Conservation (phyloP, 2,329 filamentous ascomycete species). For the Neurospora sp. region DNA sequence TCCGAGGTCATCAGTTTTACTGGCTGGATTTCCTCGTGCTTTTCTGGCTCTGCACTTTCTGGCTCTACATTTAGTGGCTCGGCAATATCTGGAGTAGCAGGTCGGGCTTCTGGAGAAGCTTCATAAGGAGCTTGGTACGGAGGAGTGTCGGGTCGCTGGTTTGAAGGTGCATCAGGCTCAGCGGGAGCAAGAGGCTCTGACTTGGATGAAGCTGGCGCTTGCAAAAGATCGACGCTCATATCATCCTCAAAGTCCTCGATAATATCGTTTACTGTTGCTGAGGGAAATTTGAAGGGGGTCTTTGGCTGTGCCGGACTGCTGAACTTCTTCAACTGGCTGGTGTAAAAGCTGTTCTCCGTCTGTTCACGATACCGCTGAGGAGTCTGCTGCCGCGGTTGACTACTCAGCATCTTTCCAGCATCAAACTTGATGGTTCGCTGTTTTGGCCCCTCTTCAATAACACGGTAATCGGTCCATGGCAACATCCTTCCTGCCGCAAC, state of each 20-base stretch:
- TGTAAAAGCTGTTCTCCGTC: constrained; percentile 74
- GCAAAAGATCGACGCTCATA: constrained; percentile 25
- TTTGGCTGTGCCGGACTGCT: constrained; percentile 14
- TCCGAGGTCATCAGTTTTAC: constrained; percentile 60
- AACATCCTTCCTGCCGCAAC: constrained; percentile 70
- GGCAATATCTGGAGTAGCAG: background rate
- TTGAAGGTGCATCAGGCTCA: background rate
- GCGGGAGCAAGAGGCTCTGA: background rate
- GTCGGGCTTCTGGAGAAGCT: background rate
- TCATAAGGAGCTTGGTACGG: background rate
- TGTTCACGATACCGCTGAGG: constrained; percentile 67
- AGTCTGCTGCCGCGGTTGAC: constrained; percentile 38
- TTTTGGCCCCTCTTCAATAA: constrained; percentile 72
- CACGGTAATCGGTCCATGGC: constrained; percentile 76
- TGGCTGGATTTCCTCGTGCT: constrained; percentile 4
- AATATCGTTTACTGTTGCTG: constrained; percentile 17
- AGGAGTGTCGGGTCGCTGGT: background rate
- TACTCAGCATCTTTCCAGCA: constrained; percentile 58
- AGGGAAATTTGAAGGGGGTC: constrained; percentile 9
- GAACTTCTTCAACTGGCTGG: constrained; percentile 50
- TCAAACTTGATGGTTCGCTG: constrained; percentile 65
- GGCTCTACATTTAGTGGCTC: background rate
- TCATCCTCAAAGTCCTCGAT: constrained; percentile 32
- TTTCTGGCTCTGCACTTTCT: constrained; percentile 1
- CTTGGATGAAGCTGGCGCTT: background rate